phyloP scores from a whole-genome alignment of 2,329 filamentous ascomycete genomes.

The Penicillium sp. region DNA sequence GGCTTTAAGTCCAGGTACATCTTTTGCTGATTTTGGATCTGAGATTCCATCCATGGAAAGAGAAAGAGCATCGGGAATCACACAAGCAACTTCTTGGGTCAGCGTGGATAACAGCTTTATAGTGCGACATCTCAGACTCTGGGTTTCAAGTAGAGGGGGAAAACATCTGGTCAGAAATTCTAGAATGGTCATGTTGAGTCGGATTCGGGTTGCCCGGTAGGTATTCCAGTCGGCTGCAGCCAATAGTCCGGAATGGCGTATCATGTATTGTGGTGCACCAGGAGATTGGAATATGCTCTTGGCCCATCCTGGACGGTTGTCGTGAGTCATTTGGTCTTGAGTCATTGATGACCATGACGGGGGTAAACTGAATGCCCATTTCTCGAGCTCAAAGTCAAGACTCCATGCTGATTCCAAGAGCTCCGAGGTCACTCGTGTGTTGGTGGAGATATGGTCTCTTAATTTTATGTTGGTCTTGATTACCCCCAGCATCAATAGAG shows the following conservation, averaged over 20 bases:
- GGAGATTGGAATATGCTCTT: conserved; percentile 2
- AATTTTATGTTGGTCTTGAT: conserved; percentile 1
- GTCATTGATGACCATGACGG: not conserved
- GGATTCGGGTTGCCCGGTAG: conserved; percentile 8
- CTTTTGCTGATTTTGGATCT: not conserved
- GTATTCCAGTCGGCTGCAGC: conserved; percentile 10
- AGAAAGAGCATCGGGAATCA: conserved; percentile 4
- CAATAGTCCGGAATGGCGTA: conserved; percentile 1
- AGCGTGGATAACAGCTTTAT: not conserved
- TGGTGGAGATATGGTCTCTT: not conserved
- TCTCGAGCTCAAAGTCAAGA: conserved; percentile 1
- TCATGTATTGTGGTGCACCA: conserved; percentile 5
- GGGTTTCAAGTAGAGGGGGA: not conserved
- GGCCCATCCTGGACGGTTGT: conserved; percentile 4
- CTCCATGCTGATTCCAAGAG: conserved; percentile 1
- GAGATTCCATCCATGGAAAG: conserved; percentile 4
- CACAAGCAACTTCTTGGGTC: conserved; percentile 5
- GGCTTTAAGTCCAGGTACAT: conserved; percentile 5
- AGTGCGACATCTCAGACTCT: not conserved
- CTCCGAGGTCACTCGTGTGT: not conserved
- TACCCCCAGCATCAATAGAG: conserved; percentile 1
- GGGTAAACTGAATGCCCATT: conserved; percentile 1
- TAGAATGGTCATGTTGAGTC: conserved; percentile 6
- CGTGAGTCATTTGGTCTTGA: not conserved
- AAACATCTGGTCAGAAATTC: conserved; percentile 1